Evolutionary conservation across 306 rosid genomes (phyloP), one percentile per base, ranked within the genome.

Genomic region (Cicer cuneatum): DNA sequence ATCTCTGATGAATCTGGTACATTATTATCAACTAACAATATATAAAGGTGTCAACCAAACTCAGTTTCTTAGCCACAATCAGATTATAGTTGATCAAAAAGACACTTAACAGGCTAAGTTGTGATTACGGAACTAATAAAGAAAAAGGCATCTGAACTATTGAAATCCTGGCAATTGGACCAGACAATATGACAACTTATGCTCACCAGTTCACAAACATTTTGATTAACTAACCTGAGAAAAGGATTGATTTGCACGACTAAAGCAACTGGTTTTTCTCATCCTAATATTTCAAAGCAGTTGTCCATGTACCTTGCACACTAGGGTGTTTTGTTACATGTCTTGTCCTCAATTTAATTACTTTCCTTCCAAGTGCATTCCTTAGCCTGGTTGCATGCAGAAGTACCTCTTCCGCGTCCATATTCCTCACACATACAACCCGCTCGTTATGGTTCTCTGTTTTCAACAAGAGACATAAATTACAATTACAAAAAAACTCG

Each of bases 251-350:
- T 49, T 19, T 11, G 51, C 39, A 39, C 48, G 6, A 63, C 71
- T 79, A 46, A 18, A 54, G 64, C 21, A 53, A 48, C 75, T 54
- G 33, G 65, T 48, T 63, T 73, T 61, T 21, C 13, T 63, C 37
- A 35, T 74, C 68, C 86, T 83, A 91, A 75, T 81, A 89, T 73
- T 82, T 79, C 73, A 84, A 67, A 35, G 76, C 87, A n/a, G 97
- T 93, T 46, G 92, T 88, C 98, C 96, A 93, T 71, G 97, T 93
- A 65, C 98, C 97, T 86, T 91, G 98, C 76, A 89, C 97, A 21
- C 96, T 93, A 7, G 97, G 97, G 56, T 84, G 91, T 76, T 88
- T 88, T 56, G 94, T 85, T 41, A 91, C 85, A 71, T 89, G 98
- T 60, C 98, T 83, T 41, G 98, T 91, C 87, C 73, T 91, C 85